Evolutionary conservation across 345 rosid genomes (phyloP).

Genomic region (Eucalyptus globulus): DNA sequence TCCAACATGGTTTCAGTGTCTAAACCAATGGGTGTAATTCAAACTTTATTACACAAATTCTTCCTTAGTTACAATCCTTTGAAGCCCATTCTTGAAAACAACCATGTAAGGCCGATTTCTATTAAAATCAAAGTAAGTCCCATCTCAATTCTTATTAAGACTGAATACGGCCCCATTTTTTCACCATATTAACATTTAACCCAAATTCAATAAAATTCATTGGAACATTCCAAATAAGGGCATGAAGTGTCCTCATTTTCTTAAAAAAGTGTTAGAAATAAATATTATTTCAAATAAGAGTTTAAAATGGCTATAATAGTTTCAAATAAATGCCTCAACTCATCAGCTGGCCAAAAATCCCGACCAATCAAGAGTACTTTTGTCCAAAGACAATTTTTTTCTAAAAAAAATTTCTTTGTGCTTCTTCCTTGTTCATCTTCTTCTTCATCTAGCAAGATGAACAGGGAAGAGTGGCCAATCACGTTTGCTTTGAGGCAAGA

Average conservation of each 20-base stretch:
- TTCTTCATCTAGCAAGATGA: background rate
- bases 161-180: background rate
- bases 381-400: background rate
- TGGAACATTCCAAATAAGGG: too few species aligned
- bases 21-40: background rate
- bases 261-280: background rate
- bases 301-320: background rate
- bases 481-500: conserved; percentile 39
- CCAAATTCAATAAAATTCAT: background rate
- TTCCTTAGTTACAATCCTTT: background rate
- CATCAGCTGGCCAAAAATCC: background rate
- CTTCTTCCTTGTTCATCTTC: background rate
- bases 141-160: background rate
- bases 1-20: background rate
- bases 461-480: background rate
- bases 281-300: background rate
- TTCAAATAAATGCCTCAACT: too few species aligned
- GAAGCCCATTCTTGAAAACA: background rate
- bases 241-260: background rate
- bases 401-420: too few species aligned
- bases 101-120: background rate
- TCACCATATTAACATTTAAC: background rate
- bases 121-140: background rate
- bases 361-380: background rate
- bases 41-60: background rate